Base-by-base conservation (phyloP, 495 filamentous ascomycete genomes). In the Articulospora tetracladia region DNA sequence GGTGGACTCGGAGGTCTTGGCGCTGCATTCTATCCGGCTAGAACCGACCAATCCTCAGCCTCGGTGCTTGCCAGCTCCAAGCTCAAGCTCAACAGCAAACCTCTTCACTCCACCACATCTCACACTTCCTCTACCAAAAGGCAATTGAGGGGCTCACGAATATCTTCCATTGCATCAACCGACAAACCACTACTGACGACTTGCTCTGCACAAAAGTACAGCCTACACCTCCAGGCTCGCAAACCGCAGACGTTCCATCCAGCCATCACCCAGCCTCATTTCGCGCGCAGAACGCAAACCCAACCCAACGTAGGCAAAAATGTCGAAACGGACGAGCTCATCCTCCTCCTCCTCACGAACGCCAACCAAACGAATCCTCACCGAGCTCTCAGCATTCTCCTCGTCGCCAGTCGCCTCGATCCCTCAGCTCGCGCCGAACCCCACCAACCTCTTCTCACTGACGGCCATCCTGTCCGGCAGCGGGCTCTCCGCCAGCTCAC, bases 381-480 rank as follows among this genome's bases (percentile, higher is more conserved):
- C 79, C 66, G 87, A 91, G 70, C 77, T 91, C 57, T 79, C 83
- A 59, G 76, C 78, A 23, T 75, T 67, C 77, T 7, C n/a, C 50
- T 10, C 50, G 3, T 28, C 50, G 3, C 23, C 50, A 19, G 17
- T 19, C 8, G 7, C 39, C 3, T 11, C 7, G 3, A 44, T 44
- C 39, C 39, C 39, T 3, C 17, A 12, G 8, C 39, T 44, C 39
- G 39, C 70, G 78, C 86, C 51, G 84, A 96, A 89, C 48, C 88
- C 92, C 58, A 83, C 86, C 32, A 82, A 93, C 67, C 70, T 97
- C 30, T 72, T 91, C 26, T 76, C 78, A 58, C 94, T 92, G 88
- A 84, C 88, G 68, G 89, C 91, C 0, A 88, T 94, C 19, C 80
- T 97, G 60, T 87, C 86, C 57, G 91, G 92, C 24, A 77, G 83